Evolutionary conservation across 1,284 basidiomycete genomes (phyloP).

Genomic region (Apiotrichum porosum): DNA sequence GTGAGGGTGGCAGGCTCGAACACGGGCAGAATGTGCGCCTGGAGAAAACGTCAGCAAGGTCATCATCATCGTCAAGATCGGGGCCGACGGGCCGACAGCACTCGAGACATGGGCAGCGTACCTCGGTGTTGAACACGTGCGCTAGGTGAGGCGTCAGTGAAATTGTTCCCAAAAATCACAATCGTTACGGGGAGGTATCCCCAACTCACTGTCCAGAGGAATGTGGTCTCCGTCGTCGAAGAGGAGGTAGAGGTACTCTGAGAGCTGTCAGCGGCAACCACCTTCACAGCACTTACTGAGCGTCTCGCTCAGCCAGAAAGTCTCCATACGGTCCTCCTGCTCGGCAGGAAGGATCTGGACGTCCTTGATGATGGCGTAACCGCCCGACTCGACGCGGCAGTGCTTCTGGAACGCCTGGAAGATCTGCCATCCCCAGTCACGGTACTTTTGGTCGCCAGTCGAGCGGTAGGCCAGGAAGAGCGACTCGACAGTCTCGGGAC

Average conservation of each 20-base stretch:
- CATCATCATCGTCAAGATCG: background rate
- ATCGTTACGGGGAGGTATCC: background rate
- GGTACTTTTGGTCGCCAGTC: constrained; percentile 76
- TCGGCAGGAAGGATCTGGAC: constrained; percentile 65
- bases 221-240: constrained; percentile 71
- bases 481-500: constrained; percentile 91
- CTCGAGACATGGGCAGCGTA: constrained; percentile 47
- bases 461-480: constrained; percentile 80
- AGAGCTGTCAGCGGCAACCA: background rate
- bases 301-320: constrained; percentile 89
- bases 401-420: constrained; percentile 85
- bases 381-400: constrained; percentile 65
- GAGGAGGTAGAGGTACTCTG: constrained; percentile 81
- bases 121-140: constrained; percentile 94
- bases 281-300: constrained; percentile 53
- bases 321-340: constrained; percentile 89
- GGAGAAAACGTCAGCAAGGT: background rate
- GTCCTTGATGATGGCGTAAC: constrained; percentile 78
- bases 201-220: constrained; percentile 62
- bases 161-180: too few relatives aligned
- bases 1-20: constrained; percentile 40
- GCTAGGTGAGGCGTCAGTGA: constrained; percentile 50
- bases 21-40: constrained; percentile 48
- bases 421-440: constrained; percentile 81
- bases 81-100: background rate